These are phyloP conservation scores for Musa itinerans DNA, from an alignment of 176 grass and related monocot genomes.

Conservation along the genomic window DNA sequence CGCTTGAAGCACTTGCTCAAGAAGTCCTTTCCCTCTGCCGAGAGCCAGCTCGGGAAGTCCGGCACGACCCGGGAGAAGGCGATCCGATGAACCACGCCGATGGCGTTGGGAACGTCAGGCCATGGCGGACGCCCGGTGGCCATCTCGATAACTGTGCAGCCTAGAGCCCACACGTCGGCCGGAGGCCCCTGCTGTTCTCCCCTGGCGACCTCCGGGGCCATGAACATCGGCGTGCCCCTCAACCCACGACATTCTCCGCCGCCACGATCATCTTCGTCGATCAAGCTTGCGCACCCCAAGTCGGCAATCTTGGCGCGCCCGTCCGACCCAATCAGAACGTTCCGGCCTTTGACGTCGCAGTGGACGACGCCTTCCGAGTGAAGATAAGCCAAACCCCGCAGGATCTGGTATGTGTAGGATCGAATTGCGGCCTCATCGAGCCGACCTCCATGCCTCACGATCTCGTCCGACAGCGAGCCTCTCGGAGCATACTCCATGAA, in stretches of 20 bases:
- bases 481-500: constrained; percentile 8
- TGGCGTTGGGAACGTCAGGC: background rate
- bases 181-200: background rate
- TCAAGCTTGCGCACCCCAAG: constrained; percentile 5
- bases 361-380: background rate
- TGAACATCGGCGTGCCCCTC: constrained; percentile 13
- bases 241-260: background rate
- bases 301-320: constrained; percentile 1
- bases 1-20: constrained; percentile 2
- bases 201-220: constrained; percentile 15
- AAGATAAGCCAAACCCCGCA: background rate
- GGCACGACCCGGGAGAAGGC: constrained; percentile 1
- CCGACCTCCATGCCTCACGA: background rate
- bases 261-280: background rate
- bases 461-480: constrained; percentile 1
- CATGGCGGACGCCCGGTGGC: constrained; percentile 1
- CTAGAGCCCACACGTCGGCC: constrained; percentile 10
- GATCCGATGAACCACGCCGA: background rate
- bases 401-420: background rate
- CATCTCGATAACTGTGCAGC: constrained; percentile 11
- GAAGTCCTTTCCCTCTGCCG: constrained; percentile 1
- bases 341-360: constrained; percentile 11
- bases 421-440: background rate
- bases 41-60: background rate
- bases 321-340: background rate